These are phyloP conservation scores for Pyrus bretschneideri DNA, from an alignment of 306 rosid genomes.

Conservation along the genomic window DNA sequence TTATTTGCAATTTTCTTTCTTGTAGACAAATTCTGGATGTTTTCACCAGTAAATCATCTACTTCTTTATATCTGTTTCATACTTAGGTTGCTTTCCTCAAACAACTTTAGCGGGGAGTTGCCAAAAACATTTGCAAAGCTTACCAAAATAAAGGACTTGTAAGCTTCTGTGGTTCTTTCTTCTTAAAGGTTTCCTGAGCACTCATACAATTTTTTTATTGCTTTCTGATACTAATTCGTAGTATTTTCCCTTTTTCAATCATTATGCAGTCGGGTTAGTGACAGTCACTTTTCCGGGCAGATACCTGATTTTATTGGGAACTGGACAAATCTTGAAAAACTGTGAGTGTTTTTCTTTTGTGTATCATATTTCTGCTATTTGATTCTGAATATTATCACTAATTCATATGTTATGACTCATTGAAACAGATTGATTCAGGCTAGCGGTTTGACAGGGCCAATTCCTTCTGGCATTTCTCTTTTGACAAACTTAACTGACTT, in stretches of 20 bases:
- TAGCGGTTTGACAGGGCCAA: conserved; percentile 77
- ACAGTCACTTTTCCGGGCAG: conserved; percentile 47
- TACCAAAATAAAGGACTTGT: conserved; percentile 42
- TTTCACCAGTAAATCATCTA: too few relatives aligned
- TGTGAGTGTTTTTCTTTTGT: conserved; percentile 29
- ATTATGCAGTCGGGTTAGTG: conserved; percentile 56
- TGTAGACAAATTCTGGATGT: too few relatives aligned
- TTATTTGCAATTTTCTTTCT: too few relatives aligned
- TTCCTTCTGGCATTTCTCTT: conserved; percentile 48
- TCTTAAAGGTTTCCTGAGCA: background rate
- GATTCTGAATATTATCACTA: background rate
- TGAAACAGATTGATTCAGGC: conserved; percentile 51
- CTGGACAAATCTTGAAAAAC: conserved; percentile 40
- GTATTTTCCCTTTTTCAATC: background rate
- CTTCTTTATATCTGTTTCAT: background rate
- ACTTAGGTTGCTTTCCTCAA: conserved; percentile 48
- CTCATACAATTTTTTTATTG: background rate
- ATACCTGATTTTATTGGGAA: conserved; percentile 50
- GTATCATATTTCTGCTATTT: background rate
- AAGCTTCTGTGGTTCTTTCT: conserved; percentile 20
- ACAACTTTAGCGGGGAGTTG: conserved; percentile 56
- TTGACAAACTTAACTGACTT: conserved; percentile 39
- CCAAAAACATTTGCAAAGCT: conserved; percentile 51
- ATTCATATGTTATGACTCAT: background rate
- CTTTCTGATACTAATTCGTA: background rate